Conservation (phyloP, 139 green algal species). For the Picochlorum sp. region DNA sequence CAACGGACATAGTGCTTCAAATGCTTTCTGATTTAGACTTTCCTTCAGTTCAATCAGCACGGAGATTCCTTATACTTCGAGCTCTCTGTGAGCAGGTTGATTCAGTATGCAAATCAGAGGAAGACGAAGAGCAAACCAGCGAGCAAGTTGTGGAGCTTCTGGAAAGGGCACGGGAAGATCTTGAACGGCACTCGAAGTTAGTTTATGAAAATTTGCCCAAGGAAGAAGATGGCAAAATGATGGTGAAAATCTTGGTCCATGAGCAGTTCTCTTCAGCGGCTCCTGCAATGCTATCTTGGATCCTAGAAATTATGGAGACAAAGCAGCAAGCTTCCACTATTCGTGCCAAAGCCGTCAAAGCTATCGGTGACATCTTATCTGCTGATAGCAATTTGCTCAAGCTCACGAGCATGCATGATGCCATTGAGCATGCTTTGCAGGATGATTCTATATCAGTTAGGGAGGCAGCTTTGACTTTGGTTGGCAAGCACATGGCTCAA, state of each 20-base stretch:
- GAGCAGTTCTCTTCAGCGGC: conserved; percentile 9
- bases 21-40: neutral
- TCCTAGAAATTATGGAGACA: conserved; percentile 35
- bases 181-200: conserved; percentile 1
- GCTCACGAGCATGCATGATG: conserved; percentile 32
- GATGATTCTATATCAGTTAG: conserved; percentile 76
- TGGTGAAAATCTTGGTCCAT: conserved; percentile 22
- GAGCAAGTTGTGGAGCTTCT: conserved; percentile 2
- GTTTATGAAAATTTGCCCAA: neutral
- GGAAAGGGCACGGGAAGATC: neutral
- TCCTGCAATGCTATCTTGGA: conserved; percentile 31
- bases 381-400: conserved; percentile 45
- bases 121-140: neutral
- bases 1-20: neutral
- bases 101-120: neutral
- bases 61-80: neutral
- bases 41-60: neutral
- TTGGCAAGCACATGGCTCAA: conserved; percentile 54
- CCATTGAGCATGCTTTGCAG: conserved; percentile 37
- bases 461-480: conserved; percentile 71
- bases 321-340: conserved; percentile 11
- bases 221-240: conserved; percentile 5
- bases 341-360: conserved; percentile 50
- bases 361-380: conserved; percentile 47
- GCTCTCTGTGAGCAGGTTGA: neutral